phyloP scores from a whole-genome alignment of 2,329 filamentous ascomycete species.

The Tolypocladium endophyticum region DNA sequence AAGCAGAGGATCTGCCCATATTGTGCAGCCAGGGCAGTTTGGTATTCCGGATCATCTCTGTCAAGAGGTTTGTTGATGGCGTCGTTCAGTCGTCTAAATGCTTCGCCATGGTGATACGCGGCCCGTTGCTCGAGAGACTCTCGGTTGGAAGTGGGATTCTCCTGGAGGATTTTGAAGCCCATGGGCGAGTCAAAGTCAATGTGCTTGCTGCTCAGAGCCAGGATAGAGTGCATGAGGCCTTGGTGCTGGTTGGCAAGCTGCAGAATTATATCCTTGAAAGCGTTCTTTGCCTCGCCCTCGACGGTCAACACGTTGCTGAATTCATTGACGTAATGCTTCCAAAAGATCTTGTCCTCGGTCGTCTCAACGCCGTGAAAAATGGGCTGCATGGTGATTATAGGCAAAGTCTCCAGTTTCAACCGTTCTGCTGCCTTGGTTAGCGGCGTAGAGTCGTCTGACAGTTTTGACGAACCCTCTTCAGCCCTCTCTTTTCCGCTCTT shows the following conservation, averaged over 20 bases:
- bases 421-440: slow-evolving; percentile 29
- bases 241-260: slow-evolving; percentile 71
- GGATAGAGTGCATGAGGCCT: slow-evolving; percentile 82
- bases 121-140: slow-evolving; percentile 39
- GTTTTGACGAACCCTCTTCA: slow-evolving; percentile 46
- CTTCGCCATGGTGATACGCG: slow-evolving; percentile 44
- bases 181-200: slow-evolving; percentile 50
- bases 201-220: slow-evolving; percentile 75
- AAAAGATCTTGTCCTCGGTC: slow-evolving; percentile 66
- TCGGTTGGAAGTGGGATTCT: slow-evolving; percentile 35
- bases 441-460: not conserved
- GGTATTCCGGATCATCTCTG: slow-evolving; percentile 31
- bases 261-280: slow-evolving; percentile 75
- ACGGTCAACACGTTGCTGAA: slow-evolving; percentile 75
- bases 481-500: slow-evolving; percentile 71
- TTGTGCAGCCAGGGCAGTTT: slow-evolving; percentile 39
- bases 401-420: slow-evolving; percentile 35
- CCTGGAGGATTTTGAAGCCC: slow-evolving; percentile 39
- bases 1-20: slow-evolving; percentile 56
- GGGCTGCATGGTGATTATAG: slow-evolving; percentile 46
- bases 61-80: slow-evolving; percentile 32
- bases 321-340: slow-evolving; percentile 72
- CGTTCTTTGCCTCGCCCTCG: slow-evolving; percentile 70
- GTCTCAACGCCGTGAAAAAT: slow-evolving; percentile 77
- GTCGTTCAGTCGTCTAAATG: slow-evolving; percentile 40